A percentile compares a stretch with the other conserved stretches of the same genome.
Conservation (phyloP, 257 asterid species). For the Gentiana straminea region DNA sequence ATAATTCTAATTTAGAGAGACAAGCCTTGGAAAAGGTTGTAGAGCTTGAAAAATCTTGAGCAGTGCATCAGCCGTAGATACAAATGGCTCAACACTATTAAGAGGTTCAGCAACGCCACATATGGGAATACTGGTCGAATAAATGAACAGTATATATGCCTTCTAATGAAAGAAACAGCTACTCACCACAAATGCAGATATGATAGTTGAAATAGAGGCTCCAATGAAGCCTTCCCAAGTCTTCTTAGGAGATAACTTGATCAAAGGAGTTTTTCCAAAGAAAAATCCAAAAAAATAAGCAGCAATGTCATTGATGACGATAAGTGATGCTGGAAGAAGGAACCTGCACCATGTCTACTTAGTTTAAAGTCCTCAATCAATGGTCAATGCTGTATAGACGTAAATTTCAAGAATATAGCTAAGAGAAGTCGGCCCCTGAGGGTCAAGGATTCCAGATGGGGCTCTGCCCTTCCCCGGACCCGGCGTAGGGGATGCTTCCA, state of each 20-base stretch:
- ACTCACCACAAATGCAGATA: conserved; percentile 73
- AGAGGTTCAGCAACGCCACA: neutral
- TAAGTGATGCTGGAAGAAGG: conserved; percentile 94
- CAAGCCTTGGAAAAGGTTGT: no score
- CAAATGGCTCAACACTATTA: no score
- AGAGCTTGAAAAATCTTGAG: no score
- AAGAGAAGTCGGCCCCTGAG: no score
- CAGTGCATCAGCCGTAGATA: no score
- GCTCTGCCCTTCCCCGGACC: no score
- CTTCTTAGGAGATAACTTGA: conserved; percentile 80
- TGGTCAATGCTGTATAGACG: conserved; percentile 2
- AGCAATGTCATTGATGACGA: conserved; percentile 70
- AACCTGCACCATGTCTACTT: conserved; percentile 56
- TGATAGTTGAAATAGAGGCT: conserved; percentile 69
- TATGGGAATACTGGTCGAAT: neutral
- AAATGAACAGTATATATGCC: neutral
- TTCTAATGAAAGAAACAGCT: conserved; percentile 4
- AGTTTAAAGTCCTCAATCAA: conserved; percentile 19
- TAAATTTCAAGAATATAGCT: no score
- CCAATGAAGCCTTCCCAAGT: conserved; percentile 98
- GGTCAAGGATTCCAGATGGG: no score
- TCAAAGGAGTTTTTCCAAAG: conserved; percentile 85
- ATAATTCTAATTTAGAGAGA: no score
- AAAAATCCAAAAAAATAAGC: conserved; percentile 83
- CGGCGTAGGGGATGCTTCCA: no score